Percentiles rank a stretch among this genome's conserved stretches.
Conservation (phyloP, 139 green algal genomes). For the Tetradesmus lagerheimii region DNA sequence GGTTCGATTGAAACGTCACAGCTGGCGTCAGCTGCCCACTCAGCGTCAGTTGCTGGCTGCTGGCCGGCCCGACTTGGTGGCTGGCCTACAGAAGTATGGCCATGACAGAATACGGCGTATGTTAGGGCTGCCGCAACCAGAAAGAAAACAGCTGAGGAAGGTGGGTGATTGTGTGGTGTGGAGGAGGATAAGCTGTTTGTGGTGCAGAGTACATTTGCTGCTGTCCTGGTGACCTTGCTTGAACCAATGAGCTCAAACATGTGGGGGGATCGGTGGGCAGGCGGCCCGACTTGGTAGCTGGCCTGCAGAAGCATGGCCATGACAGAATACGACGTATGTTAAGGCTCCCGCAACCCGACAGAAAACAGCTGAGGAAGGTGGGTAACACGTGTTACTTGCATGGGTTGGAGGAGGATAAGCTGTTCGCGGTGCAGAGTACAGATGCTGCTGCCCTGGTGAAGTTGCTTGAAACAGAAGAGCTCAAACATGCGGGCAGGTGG, state of each 20-base stretch:
- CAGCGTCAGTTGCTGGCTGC: not conserved
- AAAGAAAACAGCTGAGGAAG: not conserved
- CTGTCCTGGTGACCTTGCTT: no score
- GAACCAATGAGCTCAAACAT: no score
- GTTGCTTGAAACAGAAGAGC: not conserved
- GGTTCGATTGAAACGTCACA: not conserved
- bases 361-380: not conserved
- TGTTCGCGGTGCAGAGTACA: no score
- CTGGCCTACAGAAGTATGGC: not conserved
- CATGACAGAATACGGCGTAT: not conserved
- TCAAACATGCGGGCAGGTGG: no score
- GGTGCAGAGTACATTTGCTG: no score
- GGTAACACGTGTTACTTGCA: no score
- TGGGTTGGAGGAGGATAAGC: no score
- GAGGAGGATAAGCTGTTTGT: no score
- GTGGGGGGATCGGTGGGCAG: no score
- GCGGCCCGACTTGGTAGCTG: not conserved
- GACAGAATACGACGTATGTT: not conserved
- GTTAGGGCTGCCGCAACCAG: not conserved
- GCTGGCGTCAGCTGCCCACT: not conserved
- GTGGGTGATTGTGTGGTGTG: not conserved
- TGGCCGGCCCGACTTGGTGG: not conserved
- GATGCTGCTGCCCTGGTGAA: no score
- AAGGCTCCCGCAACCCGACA: not conserved
- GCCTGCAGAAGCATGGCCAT: not conserved